Percentiles rank a stretch among this genome's conserved stretches.
These are phyloP conservation scores for Anethum foeniculum DNA, from an alignment of 140 eudicot genomes.

Conservation along the genomic window DNA sequence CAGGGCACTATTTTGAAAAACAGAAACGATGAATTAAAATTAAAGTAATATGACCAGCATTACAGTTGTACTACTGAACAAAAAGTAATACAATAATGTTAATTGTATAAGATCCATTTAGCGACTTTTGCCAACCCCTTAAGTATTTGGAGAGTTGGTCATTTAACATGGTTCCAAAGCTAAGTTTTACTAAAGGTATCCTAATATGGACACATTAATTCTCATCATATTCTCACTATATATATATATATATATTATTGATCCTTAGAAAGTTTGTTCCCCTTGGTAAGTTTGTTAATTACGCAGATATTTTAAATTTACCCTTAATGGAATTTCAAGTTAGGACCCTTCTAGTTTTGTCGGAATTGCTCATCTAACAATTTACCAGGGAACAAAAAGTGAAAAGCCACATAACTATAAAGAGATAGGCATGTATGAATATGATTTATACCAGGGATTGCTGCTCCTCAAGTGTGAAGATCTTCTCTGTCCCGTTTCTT, in stretches of 20 bases:
- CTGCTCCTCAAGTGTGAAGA: conserved; percentile 17
- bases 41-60: not conserved
- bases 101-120: not conserved
- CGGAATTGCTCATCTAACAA: not conserved
- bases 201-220: not conserved
- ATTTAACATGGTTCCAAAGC: not conserved
- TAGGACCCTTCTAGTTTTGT: not conserved
- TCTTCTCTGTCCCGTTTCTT: conserved; percentile 9
- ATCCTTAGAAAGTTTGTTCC: not conserved
- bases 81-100: too few species aligned
- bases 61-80: too few species aligned
- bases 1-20: not conserved
- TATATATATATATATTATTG: too few species aligned
- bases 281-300: not conserved
- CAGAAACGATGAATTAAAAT: not conserved
- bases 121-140: not conserved
- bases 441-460: conserved; percentile 22
- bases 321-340: not conserved
- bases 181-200: not conserved
- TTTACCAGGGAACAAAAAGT: not conserved
- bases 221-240: not conserved
- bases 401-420: not conserved
- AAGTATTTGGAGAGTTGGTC: not conserved
- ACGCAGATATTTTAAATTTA: not conserved
- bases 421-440: not conserved